Base-by-base conservation (phyloP, 257 asterid species). In the Jacaranda mimosifolia region DNA sequence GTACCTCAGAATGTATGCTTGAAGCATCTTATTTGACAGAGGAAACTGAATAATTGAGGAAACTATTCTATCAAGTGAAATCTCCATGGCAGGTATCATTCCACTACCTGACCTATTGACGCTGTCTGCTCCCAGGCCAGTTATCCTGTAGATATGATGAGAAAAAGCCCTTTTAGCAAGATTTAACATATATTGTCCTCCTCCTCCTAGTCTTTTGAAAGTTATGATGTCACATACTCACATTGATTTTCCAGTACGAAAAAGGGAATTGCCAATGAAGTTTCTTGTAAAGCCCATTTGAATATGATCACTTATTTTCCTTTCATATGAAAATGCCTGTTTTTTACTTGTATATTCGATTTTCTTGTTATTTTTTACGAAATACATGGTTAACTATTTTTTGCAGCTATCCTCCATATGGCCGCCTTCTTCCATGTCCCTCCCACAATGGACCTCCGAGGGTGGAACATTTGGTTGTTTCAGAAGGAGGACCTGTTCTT, bases 381-480 rank as follows among this genome's bases (percentile, higher is more conserved):
- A 56, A 38, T 9, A n/a, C 8, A 9, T 53, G 62, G 17, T 52
- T 59, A 49, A 55, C 38, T 56, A 60, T 62, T 68, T 71, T 59
- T 83, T 77, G 68, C 91, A 93, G 98, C 83, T 86, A 84, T 74
- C 87, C 86, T 51, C 85, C 83, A 49, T 93, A 91, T 83, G 86
- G 67, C 45, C 98, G 97, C 63, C 89, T 92, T 83, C 91, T 94
- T 69, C 99, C 99, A 63, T 92, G 98, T 83, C 99, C 98, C 17
- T 66, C 87, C 9, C 81, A 91, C 72, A 93, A 87, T 78, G 87
- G 90, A 73, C 90, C 93, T 62, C 97, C 97, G 21, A 87, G 99
- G 83, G 96, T 95, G 68, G 97, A 95, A 74, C 99, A 95, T 82
- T 79, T 93, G 52, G 98, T 86, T 58, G 98, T 91, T 74, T 73